Evolutionary conservation across 1,284 basidiomycete species (phyloP).

Genomic region (Ceratobasidium sp.): DNA sequence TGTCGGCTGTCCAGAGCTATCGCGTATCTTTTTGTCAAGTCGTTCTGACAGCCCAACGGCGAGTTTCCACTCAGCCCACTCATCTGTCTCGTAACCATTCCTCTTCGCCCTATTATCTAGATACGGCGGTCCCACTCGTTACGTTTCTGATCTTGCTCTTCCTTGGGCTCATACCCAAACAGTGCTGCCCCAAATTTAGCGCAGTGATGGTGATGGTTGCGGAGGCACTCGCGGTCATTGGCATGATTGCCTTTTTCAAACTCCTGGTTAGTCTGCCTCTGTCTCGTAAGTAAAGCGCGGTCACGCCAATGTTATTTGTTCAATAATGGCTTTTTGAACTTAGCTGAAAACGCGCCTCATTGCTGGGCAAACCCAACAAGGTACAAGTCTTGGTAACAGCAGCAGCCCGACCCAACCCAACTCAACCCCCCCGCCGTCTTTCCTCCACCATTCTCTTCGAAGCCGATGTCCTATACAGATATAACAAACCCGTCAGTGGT

Average conservation of each 20-base stretch:
- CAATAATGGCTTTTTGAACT: conserved; percentile 92
- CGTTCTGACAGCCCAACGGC: conserved; percentile 82
- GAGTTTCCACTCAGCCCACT: conserved; percentile 79
- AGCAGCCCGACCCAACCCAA: no score
- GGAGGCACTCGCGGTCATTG: conserved; percentile 83
- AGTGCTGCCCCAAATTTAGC: conserved; percentile 87
- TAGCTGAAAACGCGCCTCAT: no score
- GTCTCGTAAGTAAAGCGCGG: conserved; percentile 43
- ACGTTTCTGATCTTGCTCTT: conserved; percentile 93
- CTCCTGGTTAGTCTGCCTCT: conserved; percentile 77
- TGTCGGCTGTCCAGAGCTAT: conserved; percentile 92
- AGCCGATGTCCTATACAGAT: no score
- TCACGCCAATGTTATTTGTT: conserved; percentile 51
- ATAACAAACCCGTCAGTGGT: no score
- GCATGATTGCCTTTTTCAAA: conserved; percentile 94
- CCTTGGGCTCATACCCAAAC: conserved; percentile 92
- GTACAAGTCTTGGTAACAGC: no score
- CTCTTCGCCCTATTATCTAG: conserved; percentile 95
- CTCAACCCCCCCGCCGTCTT: no score
- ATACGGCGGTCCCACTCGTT: conserved; percentile 87
- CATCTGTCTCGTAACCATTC: conserved; percentile 92
- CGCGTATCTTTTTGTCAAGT: conserved; percentile 74
- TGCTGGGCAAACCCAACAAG: no score
- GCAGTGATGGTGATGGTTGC: conserved; percentile 91
- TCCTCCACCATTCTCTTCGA: no score